Percentiles rank a stretch among this genome's conserved stretches.
phyloP scores from a whole-genome alignment of 2,329 filamentous ascomycete species.

The Aspergillus puulaauensis region DNA sequence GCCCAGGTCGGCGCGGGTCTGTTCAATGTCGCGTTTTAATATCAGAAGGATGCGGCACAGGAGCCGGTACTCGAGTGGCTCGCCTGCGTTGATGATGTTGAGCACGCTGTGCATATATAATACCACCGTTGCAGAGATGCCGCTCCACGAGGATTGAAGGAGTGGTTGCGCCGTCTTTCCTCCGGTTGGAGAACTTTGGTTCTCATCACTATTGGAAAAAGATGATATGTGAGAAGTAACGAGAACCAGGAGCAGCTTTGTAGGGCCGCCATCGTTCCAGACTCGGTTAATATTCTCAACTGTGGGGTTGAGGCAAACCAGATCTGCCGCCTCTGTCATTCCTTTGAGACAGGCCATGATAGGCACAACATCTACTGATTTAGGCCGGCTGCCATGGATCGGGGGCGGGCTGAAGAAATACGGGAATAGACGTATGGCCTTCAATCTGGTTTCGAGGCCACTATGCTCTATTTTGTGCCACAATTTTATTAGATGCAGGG shows the following conservation, averaged over 20 bases:
- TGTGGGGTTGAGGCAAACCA: background rate
- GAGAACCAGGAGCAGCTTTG: background rate
- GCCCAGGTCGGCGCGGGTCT: background rate
- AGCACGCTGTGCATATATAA: conserved; percentile 5
- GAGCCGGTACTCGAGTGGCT: background rate
- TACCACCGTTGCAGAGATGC: background rate
- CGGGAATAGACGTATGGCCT: background rate
- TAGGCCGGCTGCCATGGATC: background rate
- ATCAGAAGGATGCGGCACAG: background rate
- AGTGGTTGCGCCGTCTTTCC: background rate
- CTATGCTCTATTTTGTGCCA: background rate
- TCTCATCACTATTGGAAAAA: background rate
- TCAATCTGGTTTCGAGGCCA: background rate
- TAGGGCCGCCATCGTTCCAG: background rate
- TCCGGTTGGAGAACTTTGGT: background rate
- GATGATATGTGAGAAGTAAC: background rate
- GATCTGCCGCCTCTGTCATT: background rate
- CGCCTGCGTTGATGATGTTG: background rate
- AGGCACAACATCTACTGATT: background rate
- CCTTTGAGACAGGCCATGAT: background rate
- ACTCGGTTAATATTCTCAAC: background rate
- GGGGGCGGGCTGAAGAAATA: conserved; percentile 1
- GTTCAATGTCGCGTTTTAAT: background rate
- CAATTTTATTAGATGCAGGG: background rate
- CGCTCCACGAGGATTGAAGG: background rate